Conservation (phyloP, 345 rosid genomes). For the Excoecaria cochinchinensis region DNA sequence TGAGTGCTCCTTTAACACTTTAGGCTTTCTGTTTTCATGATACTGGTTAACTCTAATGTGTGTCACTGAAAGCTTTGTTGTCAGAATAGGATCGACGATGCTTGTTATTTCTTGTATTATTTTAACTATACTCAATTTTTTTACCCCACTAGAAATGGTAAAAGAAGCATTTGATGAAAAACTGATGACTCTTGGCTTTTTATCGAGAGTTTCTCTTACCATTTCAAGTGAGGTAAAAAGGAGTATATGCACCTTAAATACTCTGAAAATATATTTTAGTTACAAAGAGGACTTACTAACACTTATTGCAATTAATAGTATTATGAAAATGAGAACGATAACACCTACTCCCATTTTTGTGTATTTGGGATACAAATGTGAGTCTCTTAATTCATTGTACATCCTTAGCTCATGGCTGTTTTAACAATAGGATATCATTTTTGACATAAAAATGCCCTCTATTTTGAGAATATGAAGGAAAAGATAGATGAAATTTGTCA, state of each 20-base stretch:
- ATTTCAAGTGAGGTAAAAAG: no score
- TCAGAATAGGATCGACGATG: not conserved
- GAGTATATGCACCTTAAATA: no score
- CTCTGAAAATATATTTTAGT: no score
- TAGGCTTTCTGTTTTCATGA: conserved; percentile 6
- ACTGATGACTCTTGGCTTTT: not conserved
- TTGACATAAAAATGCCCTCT: not conserved
- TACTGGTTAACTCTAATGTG: not conserved
- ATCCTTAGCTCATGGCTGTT: not conserved
- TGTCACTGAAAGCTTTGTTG: not conserved
- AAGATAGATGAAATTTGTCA: not conserved
- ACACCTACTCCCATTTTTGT: not conserved
- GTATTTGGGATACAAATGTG: not conserved
- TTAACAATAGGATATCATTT: not conserved
- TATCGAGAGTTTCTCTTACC: no score
- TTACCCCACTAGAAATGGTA: conserved; percentile 2
- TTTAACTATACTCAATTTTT: not conserved
- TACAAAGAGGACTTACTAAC: no score
- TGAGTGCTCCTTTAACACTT: conserved; percentile 32
- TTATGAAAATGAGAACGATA: no score
- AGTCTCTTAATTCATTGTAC: not conserved
- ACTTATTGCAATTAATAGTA: no score
- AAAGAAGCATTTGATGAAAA: not conserved
- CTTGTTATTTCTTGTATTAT: not conserved
- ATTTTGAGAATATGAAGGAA: not conserved